These are phyloP conservation scores for Paragyromitra xinjiangensis DNA, from an alignment of 495 filamentous ascomycete genomes.

Conservation along the genomic window DNA sequence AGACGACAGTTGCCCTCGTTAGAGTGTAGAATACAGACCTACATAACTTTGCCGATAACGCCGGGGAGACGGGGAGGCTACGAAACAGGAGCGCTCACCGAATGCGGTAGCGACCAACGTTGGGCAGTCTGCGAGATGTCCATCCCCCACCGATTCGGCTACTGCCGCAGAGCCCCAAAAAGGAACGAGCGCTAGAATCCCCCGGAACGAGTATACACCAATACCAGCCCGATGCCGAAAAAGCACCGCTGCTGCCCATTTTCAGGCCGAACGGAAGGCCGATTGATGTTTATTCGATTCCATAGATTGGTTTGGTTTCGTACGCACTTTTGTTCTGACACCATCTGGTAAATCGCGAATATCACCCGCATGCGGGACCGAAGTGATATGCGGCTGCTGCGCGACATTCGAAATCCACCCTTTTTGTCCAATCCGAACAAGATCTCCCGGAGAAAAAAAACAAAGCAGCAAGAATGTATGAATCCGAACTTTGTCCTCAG, in stretches of 20 bases:
- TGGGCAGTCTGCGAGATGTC: conserved; percentile 24
- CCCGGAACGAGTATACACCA: conserved; percentile 14
- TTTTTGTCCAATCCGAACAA: conserved; percentile 36
- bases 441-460: conserved; percentile 31
- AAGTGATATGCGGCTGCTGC: conserved; percentile 16
- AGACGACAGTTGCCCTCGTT: conserved; percentile 33
- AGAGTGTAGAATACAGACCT: neutral
- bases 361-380: conserved; percentile 45
- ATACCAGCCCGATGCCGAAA: conserved; percentile 22
- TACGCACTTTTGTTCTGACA: conserved; percentile 19
- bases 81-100: conserved; percentile 43
- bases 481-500: neutral
- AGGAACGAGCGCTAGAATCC: conserved; percentile 15
- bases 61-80: conserved; percentile 39
- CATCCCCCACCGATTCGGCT: conserved; percentile 52
- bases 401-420: conserved; percentile 35
- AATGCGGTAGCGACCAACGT: conserved; percentile 41
- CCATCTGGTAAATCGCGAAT: conserved; percentile 40
- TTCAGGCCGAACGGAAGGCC: conserved; percentile 1
- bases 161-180: conserved; percentile 53
- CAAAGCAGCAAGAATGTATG: conserved; percentile 26
- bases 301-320: conserved; percentile 26
- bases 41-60: conserved; percentile 37
- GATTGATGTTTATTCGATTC: conserved; percentile 27
- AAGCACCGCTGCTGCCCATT: conserved; percentile 8